phyloP scores from a whole-genome alignment of 495 filamentous ascomycete genomes.

The Chaetomium tenue region DNA sequence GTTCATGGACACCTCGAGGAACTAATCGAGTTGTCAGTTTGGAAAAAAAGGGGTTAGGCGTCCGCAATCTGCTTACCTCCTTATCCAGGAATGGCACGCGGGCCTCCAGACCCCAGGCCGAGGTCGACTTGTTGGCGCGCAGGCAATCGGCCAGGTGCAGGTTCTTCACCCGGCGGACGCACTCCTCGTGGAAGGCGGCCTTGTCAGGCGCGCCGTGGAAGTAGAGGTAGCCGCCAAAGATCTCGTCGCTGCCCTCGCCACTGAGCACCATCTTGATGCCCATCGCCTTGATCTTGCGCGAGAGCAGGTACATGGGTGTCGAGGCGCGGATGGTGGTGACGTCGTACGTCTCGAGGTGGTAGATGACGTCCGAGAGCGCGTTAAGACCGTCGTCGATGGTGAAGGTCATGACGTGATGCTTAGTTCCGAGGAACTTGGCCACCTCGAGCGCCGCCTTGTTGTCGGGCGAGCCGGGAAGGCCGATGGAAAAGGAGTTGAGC shows the following conservation, averaged over 20 bases:
- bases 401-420: constrained; percentile 97
- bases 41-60: background rate
- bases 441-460: constrained; percentile 85
- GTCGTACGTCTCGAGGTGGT: constrained; percentile 95
- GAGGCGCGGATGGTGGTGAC: constrained; percentile 98
- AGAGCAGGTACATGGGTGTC: constrained; percentile 96
- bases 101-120: constrained; percentile 98
- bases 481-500: constrained; percentile 97
- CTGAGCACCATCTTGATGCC: constrained; percentile 99
- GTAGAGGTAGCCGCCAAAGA: constrained; percentile 98
- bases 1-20: constrained; percentile 87
- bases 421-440: constrained; percentile 91
- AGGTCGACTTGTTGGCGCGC: constrained; percentile 97
- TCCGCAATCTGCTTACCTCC: constrained; percentile 47
- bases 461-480: constrained; percentile 86
- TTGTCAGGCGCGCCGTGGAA: constrained; percentile 92
- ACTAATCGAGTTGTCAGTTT: constrained; percentile 47
- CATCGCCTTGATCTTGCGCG: constrained; percentile 97
- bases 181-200: constrained; percentile 90
- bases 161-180: constrained; percentile 88
- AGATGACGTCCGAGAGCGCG: constrained; percentile 94
- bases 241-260: constrained; percentile 95
- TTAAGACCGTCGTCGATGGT: constrained; percentile 95
- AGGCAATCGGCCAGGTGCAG: constrained; percentile 93
- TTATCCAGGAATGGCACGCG: constrained; percentile 98